Evolutionary conservation across 495 filamentous ascomycete species (phyloP), one percentile per base, ranked within the genome.

Genomic region (Letharia columbiana): DNA sequence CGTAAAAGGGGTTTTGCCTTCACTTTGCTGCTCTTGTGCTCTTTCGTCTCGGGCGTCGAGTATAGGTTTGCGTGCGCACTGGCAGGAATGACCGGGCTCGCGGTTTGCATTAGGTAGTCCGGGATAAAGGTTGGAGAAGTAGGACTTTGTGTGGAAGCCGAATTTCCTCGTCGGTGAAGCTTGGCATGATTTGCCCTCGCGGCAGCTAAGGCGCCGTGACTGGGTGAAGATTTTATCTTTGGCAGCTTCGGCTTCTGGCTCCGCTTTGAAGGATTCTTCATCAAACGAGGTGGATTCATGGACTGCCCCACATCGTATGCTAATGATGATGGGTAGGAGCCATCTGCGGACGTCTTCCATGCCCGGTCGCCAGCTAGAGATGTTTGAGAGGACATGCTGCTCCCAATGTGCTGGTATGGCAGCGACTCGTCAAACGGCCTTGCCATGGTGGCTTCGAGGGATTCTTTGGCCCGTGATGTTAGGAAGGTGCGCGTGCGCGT

Each of bases 1-100:
- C 81, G 80, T n/a, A 84, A 71, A 28, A 86, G 77, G 13, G 84
- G 83, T 69, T 86, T 87, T 67, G 82, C 81, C 68, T 84, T 81
- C 0, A 77, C 75, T 49, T 76, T 64, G 73, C 61, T 47, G 72
- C 77, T 61, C 54, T 47, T 44, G 37, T 58, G 20, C 13, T 47
- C 60, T 23, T 59, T 62, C 23, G 54, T 61, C 28, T 64, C 61
- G 0, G 47, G 17, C 37, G 52, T 20, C 15, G 69, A 28, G 40
- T 69, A 69, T 1, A 57, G 45, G 35, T 69, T 66, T 28, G 67
- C 54, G 41, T 65, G 63, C 35, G 69, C 63, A 60, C 52, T 64
- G 41, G 60, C 41, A 61, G 69, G 63, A 57, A 70, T 60, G 60
- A 63, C 23, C 0, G 66, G 52, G 41, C 66, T 61, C n/a, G 69